Conservation (phyloP, 108 stramenopile species). For the Cyclotella choctawhatcheeana region DNA sequence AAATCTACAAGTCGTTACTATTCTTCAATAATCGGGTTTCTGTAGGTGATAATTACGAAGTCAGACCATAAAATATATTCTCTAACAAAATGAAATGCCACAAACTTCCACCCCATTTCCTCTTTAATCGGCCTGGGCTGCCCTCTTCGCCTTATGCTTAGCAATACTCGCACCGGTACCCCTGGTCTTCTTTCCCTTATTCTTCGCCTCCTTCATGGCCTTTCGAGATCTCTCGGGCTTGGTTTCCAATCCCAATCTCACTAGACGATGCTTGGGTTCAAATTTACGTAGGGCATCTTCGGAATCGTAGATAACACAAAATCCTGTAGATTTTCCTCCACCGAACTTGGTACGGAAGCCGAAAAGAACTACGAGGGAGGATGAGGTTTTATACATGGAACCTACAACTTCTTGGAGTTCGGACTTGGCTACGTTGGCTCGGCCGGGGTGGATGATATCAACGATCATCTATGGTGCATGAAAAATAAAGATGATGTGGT, state of each 20-base stretch:
- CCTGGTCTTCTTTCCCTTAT: conserved; percentile 97
- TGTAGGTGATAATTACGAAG: too few relatives aligned
- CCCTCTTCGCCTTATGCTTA: conserved; percentile 99
- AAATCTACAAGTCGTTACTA: too few relatives aligned
- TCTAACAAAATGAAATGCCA: neutral
- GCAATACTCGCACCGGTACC: conserved; percentile 98
- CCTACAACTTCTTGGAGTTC: conserved; percentile 95
- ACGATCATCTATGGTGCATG: conserved; percentile 84
- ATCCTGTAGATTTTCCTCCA: conserved; percentile 97
- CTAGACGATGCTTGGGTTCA: conserved; percentile 96
- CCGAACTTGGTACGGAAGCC: conserved; percentile 98
- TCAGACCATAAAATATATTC: too few relatives aligned
- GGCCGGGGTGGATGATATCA: conserved; percentile 97
- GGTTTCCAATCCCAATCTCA: conserved; percentile 85
- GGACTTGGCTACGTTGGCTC: conserved; percentile 92
- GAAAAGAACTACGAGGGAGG: conserved; percentile 88
- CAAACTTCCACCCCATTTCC: neutral
- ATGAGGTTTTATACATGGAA: conserved; percentile 94
- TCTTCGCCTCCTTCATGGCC: conserved; percentile 99
- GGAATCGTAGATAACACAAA: conserved; percentile 97
- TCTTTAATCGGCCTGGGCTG: conserved; percentile 82
- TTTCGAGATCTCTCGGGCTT: conserved; percentile 94
- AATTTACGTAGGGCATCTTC: conserved; percentile 95
- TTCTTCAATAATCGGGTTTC: conserved; percentile 54
- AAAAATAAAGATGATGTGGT: conserved; percentile 1